A percentile compares a stretch with the other conserved stretches of the same genome.
These are phyloP conservation scores for Paramecium pentaurelia DNA, from an alignment of 73 alveolate genomes.

Conservation along the genomic window DNA sequence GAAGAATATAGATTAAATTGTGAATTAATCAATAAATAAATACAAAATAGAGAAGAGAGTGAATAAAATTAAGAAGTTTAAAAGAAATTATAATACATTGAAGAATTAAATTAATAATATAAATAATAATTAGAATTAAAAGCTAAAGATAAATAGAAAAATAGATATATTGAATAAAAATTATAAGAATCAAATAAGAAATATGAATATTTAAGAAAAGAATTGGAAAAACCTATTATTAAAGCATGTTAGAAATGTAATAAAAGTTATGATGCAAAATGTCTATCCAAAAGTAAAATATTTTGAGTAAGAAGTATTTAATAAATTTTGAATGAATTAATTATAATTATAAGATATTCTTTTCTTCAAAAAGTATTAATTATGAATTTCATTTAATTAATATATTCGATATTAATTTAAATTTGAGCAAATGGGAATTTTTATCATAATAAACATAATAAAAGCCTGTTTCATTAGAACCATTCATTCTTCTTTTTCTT, in stretches of 20 bases:
- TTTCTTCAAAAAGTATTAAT: too few relatives aligned
- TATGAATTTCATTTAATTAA: too few relatives aligned
- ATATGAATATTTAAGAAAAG: conserved; percentile 28
- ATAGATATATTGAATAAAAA: background rate
- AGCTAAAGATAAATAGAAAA: background rate
- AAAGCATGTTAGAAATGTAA: background rate
- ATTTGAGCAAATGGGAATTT: too few relatives aligned
- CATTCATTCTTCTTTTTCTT: background rate
- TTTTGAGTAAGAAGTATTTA: background rate
- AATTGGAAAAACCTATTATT: background rate
- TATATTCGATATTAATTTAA: too few relatives aligned
- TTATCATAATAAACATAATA: background rate
- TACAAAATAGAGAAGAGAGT: background rate
- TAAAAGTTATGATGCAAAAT: background rate
- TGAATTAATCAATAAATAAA: background rate
- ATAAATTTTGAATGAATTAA: background rate
- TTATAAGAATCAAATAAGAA: background rate
- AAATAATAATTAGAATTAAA: background rate
- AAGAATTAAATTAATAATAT: background rate
- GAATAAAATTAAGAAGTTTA: background rate
- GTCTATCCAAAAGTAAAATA: background rate
- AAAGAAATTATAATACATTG: background rate
- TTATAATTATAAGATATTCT: background rate
- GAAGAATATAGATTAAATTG: background rate
- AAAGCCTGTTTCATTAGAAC: background rate